phyloP scores from a whole-genome alignment of 2,329 filamentous ascomycete species.

The Orbilia blumenaviensis region DNA sequence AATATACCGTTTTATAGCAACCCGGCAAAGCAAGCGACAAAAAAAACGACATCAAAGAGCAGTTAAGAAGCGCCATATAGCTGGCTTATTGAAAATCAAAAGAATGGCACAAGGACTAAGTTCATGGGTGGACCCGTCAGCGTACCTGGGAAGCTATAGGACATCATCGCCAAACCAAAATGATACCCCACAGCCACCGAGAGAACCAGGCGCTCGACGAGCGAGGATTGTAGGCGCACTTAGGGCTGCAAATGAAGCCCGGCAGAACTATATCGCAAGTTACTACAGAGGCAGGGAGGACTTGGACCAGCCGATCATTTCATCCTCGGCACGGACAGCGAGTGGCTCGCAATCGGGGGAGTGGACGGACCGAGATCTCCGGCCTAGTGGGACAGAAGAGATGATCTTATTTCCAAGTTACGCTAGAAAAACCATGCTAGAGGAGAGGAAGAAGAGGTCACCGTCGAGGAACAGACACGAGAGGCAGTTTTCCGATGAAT shows the following conservation, averaged over 20 bases:
- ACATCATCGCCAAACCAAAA: conserved; percentile 13
- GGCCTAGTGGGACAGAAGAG: conserved; percentile 82
- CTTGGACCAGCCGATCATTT: conserved; percentile 62
- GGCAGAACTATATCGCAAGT: conserved; percentile 69
- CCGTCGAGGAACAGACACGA: neutral
- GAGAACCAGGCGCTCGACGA: conserved; percentile 53
- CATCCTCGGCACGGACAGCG: conserved; percentile 64
- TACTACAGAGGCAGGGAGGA: conserved; percentile 65
- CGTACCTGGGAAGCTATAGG: conserved; percentile 37
- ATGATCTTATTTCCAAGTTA: conserved; percentile 97
- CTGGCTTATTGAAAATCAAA: neutral
- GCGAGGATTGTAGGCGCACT: conserved; percentile 66
- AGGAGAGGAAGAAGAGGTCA: conserved; percentile 62
- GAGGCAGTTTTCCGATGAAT: conserved; percentile 50
- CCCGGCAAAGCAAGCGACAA: conserved; percentile 17
- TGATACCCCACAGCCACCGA: conserved; percentile 10
- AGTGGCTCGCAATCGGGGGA: conserved; percentile 64
- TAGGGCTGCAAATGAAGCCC: conserved; percentile 75
- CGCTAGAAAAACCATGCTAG: conserved; percentile 73
- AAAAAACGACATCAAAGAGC: conserved; percentile 10
- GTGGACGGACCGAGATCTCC: conserved; percentile 85
- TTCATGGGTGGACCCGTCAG: conserved; percentile 48
- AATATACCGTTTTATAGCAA: conserved; percentile 35
- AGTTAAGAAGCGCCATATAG: neutral
- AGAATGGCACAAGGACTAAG: conserved; percentile 45